A percentile compares a stretch with the other conserved stretches of the same genome.
phyloP scores from a whole-genome alignment of 169 alveolate species.

The Plasmodium adleri region DNA sequence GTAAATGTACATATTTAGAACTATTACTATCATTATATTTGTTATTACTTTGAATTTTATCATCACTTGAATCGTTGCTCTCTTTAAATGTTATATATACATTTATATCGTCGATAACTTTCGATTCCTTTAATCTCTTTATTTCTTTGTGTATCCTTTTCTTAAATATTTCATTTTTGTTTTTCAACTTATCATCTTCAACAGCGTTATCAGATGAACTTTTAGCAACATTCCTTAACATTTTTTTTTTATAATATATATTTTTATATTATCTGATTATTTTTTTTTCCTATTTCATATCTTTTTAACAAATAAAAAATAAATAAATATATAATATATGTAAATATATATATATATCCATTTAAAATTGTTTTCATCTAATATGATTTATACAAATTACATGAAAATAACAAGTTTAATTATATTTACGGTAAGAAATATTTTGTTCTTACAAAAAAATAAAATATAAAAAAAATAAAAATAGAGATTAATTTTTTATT shows the following conservation, averaged over 20 bases:
- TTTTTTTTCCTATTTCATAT: background rate
- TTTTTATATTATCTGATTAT: background rate
- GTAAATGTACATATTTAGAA: constrained; percentile 13
- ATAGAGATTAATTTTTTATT: too few relatives aligned
- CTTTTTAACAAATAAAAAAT: too few relatives aligned
- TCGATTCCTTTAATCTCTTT: constrained; percentile 57
- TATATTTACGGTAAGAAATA: too few relatives aligned
- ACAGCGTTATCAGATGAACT: background rate
- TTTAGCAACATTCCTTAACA: constrained; percentile 51
- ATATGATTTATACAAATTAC: too few relatives aligned
- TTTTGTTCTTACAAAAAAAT: too few relatives aligned
- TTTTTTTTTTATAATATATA: background rate
- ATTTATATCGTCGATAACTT: constrained; percentile 13
- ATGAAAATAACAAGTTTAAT: too few relatives aligned
- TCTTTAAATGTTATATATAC: constrained; percentile 55
- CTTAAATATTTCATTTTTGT: constrained; percentile 36
- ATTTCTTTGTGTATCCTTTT: constrained; percentile 70
- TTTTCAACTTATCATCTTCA: constrained; percentile 28
- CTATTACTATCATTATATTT: background rate
- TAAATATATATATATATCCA: too few relatives aligned
- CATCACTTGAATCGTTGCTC: background rate
- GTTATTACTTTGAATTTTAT: background rate
- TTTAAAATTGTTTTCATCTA: too few relatives aligned
- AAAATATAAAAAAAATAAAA: too few relatives aligned
- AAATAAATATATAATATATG: too few relatives aligned